Base-by-base conservation (phyloP, 495 filamentous ascomycete genomes). In the Xylaria venustula region DNA sequence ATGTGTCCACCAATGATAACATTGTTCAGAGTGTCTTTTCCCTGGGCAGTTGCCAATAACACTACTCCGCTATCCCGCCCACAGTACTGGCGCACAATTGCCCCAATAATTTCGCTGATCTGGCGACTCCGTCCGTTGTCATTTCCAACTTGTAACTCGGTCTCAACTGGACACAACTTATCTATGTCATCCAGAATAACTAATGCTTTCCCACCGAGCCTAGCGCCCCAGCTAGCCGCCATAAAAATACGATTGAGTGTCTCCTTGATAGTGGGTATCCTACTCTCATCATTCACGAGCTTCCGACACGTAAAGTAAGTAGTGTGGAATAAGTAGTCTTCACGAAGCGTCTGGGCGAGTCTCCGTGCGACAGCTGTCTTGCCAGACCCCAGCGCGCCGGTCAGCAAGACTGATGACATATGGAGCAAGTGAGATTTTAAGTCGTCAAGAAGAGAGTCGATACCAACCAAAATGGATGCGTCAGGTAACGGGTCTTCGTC, bases 111-210 rank as follows among this genome's bases (percentile, higher is more conserved):
- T 70, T 98, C 94, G 70, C 93, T 96, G 60, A 96, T 86, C 63
- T 97, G 95, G 3, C 91, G 83, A 64, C 92, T 97, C 28, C 95
- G 87, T 19, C 87, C 89, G 64, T 97, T 97, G 64, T 98, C 92
- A 42, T 87, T 89, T 54, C 91, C 92, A 7, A 95, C 91, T 74
- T 96, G 89, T 26, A 97, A 78, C 70, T 98, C 94, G 0, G 91
- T 96, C 74, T 98, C 94, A 0, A 85, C 87, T 0, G 93, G 92
- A 69, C 94, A 97, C 9, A 98, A 77, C 61, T 88, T 89, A 70
- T 98, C 95, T 9, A 98, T 79, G 62, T 98, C 94, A 67, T 98
- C 94, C 2, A 98, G 78, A 41, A 98, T 84, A 14, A 98, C 87
- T 4, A 97, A 65, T 0, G 93, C 82, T 59, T 84, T 87, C 6